Conservation (phyloP, 805 yeast genomes). For the Monosporozyma yasuniensis region DNA sequence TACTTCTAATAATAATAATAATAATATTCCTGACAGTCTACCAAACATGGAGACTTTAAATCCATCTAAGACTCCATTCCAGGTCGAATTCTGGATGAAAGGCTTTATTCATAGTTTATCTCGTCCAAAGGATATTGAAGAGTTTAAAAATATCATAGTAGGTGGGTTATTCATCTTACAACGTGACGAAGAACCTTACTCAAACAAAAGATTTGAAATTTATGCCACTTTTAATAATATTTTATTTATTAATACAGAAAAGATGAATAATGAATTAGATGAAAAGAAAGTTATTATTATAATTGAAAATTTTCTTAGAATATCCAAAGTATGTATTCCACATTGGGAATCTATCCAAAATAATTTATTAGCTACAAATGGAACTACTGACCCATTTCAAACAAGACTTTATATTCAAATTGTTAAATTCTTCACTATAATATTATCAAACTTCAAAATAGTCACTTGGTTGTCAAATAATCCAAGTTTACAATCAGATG, state of each 20-base stretch:
- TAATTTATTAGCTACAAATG: slow-evolving; percentile 8
- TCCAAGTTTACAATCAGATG: slow-evolving; percentile 6
- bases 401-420: slow-evolving; percentile 27
- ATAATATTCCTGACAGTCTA: slow-evolving; percentile 8
- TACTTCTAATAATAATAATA: background rate
- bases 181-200: background rate
- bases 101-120: slow-evolving; percentile 25
- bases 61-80: background rate
- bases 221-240: slow-evolving; percentile 29
- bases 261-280: slow-evolving; percentile 4
- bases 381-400: slow-evolving; percentile 22
- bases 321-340: slow-evolving; percentile 10
- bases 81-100: slow-evolving; percentile 19
- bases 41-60: background rate
- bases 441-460: slow-evolving; percentile 21
- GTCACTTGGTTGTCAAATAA: slow-evolving; percentile 11
- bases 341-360: slow-evolving; percentile 15
- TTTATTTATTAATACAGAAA: slow-evolving; percentile 12
- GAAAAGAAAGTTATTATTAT: slow-evolving; percentile 15
- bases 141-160: slow-evolving; percentile 16
- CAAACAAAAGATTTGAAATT: slow-evolving; percentile 20
- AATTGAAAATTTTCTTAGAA: slow-evolving; percentile 11
- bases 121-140: slow-evolving; percentile 13
- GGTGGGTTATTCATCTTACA: slow-evolving; percentile 21
- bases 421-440: slow-evolving; percentile 17